Evolutionary conservation across 371 early-diverging fungal genomes (phyloP), one percentile per base, ranked within the genome.

Genomic region (Parasitella parasitica): DNA sequence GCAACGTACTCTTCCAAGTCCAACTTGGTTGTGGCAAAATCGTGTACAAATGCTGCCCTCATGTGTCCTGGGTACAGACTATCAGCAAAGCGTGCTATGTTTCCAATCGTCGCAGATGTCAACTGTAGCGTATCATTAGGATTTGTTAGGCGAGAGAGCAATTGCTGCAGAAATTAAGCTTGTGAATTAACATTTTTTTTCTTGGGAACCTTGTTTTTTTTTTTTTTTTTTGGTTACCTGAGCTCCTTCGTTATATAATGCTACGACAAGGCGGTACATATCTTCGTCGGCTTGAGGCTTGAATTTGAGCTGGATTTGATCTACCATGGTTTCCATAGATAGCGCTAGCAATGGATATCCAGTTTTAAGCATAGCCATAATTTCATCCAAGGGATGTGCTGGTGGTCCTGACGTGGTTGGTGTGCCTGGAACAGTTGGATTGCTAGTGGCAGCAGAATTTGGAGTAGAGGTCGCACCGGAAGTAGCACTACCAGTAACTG

Each of bases 281-380:
- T 97, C 97, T 67, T 98, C 97, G 59, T 97, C 97, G 0, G 94
- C 86, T 8, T 91, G 86, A 4, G 97, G 95, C 70, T 96, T 96
- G 54, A 98, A 84, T 6, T 94, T 88, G 59, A 88, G 87, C 54
- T 92, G 87, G 12, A 97, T 94, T 75, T 96, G 97, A 70, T 99
- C 97, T 15, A 95, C 91, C 95, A 97, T 96, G 3, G 94, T 94
- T 75, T 98, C 97, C 92, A 99, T 94, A 2, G 98, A 91, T 24
- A 98, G 72, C 1, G 96, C 92, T 24, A 97, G 76, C 39, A 97
- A 84, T 16, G 98, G 98, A 72, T 91, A 95, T 0, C 95, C 93
- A 0, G 98, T 97, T 72, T 98, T 99, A 20, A 99, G 82, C 69
- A 92, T 90, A n/a, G 92, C 89, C 92, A 95, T 95, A 18, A 98